Evolutionary conservation across 768 basidiomycete species (phyloP).

Genomic region (Agaricus subrufescens): DNA sequence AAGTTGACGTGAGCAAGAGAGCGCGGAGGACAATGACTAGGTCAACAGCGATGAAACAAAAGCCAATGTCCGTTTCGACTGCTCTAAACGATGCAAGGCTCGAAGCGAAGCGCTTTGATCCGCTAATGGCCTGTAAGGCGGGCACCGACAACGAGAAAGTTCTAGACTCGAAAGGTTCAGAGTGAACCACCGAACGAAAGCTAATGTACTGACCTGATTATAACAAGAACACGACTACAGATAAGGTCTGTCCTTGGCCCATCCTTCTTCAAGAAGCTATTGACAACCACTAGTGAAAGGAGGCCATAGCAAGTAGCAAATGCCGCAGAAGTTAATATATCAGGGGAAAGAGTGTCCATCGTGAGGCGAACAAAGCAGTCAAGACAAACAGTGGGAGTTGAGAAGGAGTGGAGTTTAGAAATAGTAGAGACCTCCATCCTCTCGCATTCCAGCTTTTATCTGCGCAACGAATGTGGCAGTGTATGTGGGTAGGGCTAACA

Average conservation of each 20-base stretch:
- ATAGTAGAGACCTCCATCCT: too few relatives aligned
- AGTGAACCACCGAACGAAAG: too few relatives aligned
- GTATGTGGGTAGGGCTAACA: too few relatives aligned
- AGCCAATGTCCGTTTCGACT: constrained; percentile 8
- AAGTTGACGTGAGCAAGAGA: constrained; percentile 10
- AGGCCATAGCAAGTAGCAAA: constrained; percentile 28
- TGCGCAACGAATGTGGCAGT: too few relatives aligned
- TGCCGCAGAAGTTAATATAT: constrained; percentile 32
- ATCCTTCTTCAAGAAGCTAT: constrained; percentile 20
- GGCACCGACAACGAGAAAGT: constrained; percentile 18
- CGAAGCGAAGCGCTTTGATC: constrained; percentile 3
- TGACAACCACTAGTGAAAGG: constrained; percentile 24
- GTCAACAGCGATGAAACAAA: constrained; percentile 9
- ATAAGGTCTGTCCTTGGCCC: constrained; percentile 28
- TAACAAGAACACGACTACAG: constrained; percentile 21
- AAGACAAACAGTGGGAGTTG: too few relatives aligned
- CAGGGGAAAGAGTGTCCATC: constrained; percentile 24
- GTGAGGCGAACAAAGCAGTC: too few relatives aligned
- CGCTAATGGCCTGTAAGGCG: constrained; percentile 13
- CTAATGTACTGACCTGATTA: constrained; percentile 26
- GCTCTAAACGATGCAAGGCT: constrained; percentile 12
- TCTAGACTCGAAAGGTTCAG: constrained; percentile 5
- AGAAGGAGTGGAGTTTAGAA: background rate
- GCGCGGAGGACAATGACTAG: constrained; percentile 7
- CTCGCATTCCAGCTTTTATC: too few relatives aligned